phyloP scores from a whole-genome alignment of 352 stramenopile species.

The Phytophthora crassamura region DNA sequence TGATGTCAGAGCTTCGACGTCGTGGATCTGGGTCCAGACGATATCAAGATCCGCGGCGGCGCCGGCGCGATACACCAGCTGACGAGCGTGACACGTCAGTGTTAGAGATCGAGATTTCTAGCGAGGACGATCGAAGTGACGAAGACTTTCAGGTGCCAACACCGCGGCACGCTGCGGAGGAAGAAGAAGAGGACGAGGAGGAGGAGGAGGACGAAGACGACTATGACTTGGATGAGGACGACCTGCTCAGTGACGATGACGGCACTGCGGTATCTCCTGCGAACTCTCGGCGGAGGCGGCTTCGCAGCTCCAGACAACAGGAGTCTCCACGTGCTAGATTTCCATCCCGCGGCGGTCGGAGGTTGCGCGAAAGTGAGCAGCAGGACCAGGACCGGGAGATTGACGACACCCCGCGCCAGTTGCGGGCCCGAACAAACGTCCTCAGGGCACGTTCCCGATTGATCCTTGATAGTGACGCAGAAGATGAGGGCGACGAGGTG shows the following conservation, averaged over 20 bases:
- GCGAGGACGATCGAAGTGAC: slow-evolving; percentile 86
- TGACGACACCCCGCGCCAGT: slow-evolving; percentile 35
- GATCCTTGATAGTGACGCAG: slow-evolving; percentile 38
- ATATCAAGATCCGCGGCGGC: slow-evolving; percentile 30
- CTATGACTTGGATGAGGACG: slow-evolving; percentile 60
- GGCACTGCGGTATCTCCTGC: slow-evolving; percentile 42
- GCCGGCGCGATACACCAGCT: slow-evolving; percentile 46
- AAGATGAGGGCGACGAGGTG: slow-evolving; percentile 25
- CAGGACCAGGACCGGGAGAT: slow-evolving; percentile 10
- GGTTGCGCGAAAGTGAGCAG: slow-evolving; percentile 33
- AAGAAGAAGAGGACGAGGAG: slow-evolving; percentile 66
- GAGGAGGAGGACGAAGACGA: slow-evolving; percentile 63
- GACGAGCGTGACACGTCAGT: slow-evolving; percentile 88
- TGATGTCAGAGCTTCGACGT: slow-evolving; percentile 69
- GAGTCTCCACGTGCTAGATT: slow-evolving; percentile 31
- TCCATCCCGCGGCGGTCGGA: slow-evolving; percentile 45
- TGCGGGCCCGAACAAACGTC: slow-evolving; percentile 32
- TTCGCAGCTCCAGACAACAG: slow-evolving; percentile 41
- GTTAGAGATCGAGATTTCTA: slow-evolving; percentile 85
- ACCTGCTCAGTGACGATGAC: slow-evolving; percentile 61
- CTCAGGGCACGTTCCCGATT: slow-evolving; percentile 33
- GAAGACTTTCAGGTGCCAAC: slow-evolving; percentile 84
- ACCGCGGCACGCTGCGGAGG: slow-evolving; percentile 52
- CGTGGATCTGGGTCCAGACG: slow-evolving; percentile 34
- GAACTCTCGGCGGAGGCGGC: slow-evolving; percentile 45